These are phyloP conservation scores for Rehmannia glutinosa DNA, from an alignment of 257 asterid species.

Conservation along the genomic window DNA sequence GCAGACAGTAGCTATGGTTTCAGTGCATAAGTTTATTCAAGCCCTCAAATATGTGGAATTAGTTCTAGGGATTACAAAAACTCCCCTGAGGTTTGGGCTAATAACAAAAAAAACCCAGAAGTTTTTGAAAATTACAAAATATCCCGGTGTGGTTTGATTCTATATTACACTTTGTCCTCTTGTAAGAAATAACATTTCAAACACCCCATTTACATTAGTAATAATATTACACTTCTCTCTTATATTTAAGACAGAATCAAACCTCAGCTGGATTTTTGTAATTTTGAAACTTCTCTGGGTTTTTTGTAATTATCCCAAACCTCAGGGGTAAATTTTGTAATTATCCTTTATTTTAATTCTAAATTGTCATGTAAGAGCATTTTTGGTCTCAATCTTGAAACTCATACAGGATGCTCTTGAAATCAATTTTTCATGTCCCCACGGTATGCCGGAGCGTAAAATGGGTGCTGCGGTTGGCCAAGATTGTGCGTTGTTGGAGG, in stretches of 20 bases:
- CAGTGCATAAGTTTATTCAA: neutral
- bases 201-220: too few species aligned
- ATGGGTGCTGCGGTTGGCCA: conserved; percentile 99
- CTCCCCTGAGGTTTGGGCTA: neutral
- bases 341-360: neutral
- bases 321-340: neutral
- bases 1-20: conserved; percentile 22
- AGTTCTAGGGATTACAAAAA: neutral
- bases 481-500: conserved; percentile 87
- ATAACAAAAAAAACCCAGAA: neutral
- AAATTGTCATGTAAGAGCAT: neutral
- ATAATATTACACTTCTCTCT: too few species aligned
- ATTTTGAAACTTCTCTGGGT: neutral
- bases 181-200: too few species aligned
- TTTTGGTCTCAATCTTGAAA: conserved; percentile 15
- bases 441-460: conserved; percentile 97
- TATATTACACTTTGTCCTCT: neutral
- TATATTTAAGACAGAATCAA: too few species aligned
- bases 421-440: conserved; percentile 92
- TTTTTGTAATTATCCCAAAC: neutral
- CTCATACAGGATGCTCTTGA: conserved; percentile 75
- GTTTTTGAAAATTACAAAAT: neutral
- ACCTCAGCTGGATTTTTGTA: neutral
- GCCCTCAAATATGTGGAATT: neutral
- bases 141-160: neutral